Base-by-base conservation (phyloP, 2,329 filamentous ascomycete genomes). In the Conoideocrella luteorostrata region DNA sequence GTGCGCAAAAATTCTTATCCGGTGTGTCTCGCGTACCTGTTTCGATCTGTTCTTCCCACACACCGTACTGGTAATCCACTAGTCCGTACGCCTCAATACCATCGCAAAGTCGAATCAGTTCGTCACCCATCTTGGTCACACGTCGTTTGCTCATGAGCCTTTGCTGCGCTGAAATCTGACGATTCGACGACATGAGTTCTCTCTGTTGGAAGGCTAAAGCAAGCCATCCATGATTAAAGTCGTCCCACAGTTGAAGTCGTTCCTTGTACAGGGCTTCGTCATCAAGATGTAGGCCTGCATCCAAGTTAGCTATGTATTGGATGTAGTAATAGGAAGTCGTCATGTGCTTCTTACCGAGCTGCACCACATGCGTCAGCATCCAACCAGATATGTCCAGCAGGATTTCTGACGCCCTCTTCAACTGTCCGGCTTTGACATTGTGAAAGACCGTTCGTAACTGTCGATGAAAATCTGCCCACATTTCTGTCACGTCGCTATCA, bases 21-120 rank as follows among this genome's bases (percentile, higher is more conserved):
- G n/a, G n/a, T n/a, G n/a, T n/a, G n/a, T n/a, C 35, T 37, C 24
- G 9, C 86, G 66, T 71, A 95, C 90, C 76, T 46, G 78, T 77
- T 54, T 93, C 78, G 54, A 97, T 96, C 58, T 87, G 82, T 60
- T 97, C 90, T 65, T 97, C 93, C 79, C 88, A 94, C 21, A 97
- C 87, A 7, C 93, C 93, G 68, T 95, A 94, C 58, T 97, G 86
- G 62, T 97, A 98, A 67, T 98, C 93, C 10, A 98, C 88, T 38
- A 98, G 70, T n/a, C 93, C 93, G 59, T 94, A 84, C 52, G 85
- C 83, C 64, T 97, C 91, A 49, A 97, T 78, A 40, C 78, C 78
- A 60, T 97, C 89, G 60, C 90, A 95, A 40, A 95, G 72, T 40
- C 82, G 77, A 44, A 95, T 77, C 23, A 98, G 66, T 56, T 95